phyloP scores from a whole-genome alignment of 2,329 filamentous ascomycete species.

The Fusarium mundagurra region DNA sequence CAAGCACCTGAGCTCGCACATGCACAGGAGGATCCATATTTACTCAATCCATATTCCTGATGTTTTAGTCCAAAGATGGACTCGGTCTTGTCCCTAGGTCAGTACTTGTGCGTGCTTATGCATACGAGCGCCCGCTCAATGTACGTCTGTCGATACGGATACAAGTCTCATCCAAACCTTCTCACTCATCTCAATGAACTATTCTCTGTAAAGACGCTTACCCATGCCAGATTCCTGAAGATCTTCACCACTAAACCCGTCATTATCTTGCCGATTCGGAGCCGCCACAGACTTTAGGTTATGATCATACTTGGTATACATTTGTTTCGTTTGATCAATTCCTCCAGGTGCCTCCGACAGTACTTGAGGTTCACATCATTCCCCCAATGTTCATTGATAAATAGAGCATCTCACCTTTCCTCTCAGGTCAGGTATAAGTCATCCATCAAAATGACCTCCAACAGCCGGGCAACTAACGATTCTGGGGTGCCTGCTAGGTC shows the following conservation, averaged over 20 bases:
- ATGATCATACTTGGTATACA: background rate
- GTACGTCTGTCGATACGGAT: background rate
- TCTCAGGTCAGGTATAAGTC: background rate
- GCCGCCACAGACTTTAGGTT: background rate
- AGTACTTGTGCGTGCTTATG: constrained; percentile 23
- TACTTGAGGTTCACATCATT: background rate
- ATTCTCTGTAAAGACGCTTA: constrained; percentile 4
- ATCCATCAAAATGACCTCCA: constrained; percentile 14
- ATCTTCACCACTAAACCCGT: constrained; percentile 30
- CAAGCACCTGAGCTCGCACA: constrained; percentile 25
- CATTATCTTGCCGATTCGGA: constrained; percentile 14
- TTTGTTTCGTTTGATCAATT: constrained; percentile 18
- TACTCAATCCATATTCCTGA: background rate
- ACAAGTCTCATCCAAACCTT: constrained; percentile 3
- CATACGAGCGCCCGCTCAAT: constrained; percentile 24
- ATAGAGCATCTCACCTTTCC: constrained; percentile 1
- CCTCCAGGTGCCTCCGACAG: constrained; percentile 5
- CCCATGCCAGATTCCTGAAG: constrained; percentile 6
- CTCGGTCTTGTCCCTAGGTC: constrained; percentile 9
- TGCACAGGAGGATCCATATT: constrained; percentile 17
- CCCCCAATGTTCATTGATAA: constrained; percentile 6
- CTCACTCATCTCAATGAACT: background rate
- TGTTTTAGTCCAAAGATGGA: constrained; percentile 16
- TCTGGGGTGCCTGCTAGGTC: constrained; percentile 17
- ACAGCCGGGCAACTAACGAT: constrained; percentile 23